Evolutionary conservation across 2,329 filamentous ascomycete species (phyloP), one percentile per base, ranked within the genome.

Genomic region (Pseudogymnoascus sp.): DNA sequence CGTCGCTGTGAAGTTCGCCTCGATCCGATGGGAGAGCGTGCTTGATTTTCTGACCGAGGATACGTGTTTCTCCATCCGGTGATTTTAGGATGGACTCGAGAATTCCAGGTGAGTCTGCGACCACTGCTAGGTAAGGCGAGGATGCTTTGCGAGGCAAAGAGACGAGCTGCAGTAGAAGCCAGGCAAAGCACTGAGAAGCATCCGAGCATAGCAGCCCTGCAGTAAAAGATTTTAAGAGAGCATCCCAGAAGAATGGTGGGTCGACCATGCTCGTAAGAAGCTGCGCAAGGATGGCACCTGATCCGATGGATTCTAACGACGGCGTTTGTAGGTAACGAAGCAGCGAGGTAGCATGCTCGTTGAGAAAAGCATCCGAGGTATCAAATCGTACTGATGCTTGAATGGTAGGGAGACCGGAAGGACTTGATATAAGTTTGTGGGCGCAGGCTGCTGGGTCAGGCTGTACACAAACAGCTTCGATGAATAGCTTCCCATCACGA

Each of bases 231-330:
- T n/a, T 14, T 11, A 38, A n/a, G n/a, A 14, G 16, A 38, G 35
- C 67, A 34, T 75, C 65, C 80, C 79, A 83, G 50, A 83, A 76
- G 1, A 75, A 76, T 0, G 78, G 77, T 2, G 81, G 81, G 11
- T 82, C 74, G 0, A 79, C 73, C 6, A 83, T 73, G 4, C 67
- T 65, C n/a, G 74, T 67, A 2, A 84, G 64, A 3, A 84, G 61
- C 12, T 77, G 71, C 32, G 72, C 70, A 1, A 84, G 69, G 54
- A 80, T 60, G 2, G 62, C 59, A 2, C 70, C 70, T 9, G 62
- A 66, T 11, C 50, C 61, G 9, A 72, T 66, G 1, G 18, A 8
- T 47, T 60, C 65, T 14, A 73, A 20, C 2, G 39, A 30, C 9
- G 69, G 67, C 1, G 50, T 47, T 60, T 67, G 69, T 1, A 80